These are phyloP conservation scores for Heterobasidion annosum DNA, from an alignment of 1,284 basidiomycete species.

Conservation along the genomic window DNA sequence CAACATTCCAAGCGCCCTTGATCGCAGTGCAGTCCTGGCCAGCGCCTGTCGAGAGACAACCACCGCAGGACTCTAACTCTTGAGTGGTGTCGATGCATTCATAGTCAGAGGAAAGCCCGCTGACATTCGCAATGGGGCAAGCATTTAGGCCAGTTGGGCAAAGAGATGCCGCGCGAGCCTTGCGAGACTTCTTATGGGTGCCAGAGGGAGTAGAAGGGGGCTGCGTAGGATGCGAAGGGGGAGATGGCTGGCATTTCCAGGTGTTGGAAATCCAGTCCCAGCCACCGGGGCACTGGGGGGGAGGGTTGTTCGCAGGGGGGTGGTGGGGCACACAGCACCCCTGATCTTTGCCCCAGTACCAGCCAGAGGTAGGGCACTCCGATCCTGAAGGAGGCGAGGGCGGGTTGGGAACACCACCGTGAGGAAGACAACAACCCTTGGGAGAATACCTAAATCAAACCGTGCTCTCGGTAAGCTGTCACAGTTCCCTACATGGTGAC, in stretches of 20 bases:
- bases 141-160: conserved; percentile 53
- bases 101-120: conserved; percentile 32
- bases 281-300: conserved; percentile 37
- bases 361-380: conserved; percentile 29
- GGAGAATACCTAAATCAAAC: conserved; percentile 26
- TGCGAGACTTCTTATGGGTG: conserved; percentile 4
- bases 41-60: conserved; percentile 51
- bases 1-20: conserved; percentile 54
- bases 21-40: conserved; percentile 71
- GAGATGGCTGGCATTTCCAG: conserved; percentile 34
- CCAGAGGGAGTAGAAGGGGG: conserved; percentile 25
- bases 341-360: conserved; percentile 28
- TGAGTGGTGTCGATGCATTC: conserved; percentile 52
- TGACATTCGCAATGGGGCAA: conserved; percentile 44
- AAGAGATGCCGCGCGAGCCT: conserved; percentile 27
- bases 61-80: conserved; percentile 65
- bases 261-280: conserved; percentile 35
- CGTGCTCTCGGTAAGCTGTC: not conserved
- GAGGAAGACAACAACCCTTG: conserved; percentile 39
- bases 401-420: conserved; percentile 34
- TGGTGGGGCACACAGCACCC: conserved; percentile 38
- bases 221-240: conserved; percentile 23
- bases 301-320: conserved; percentile 19
- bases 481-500: not conserved
- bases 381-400: conserved; percentile 35